Evolutionary conservation across 1,284 basidiomycete species (phyloP).

Genomic region (Cryptococcus floricola): DNA sequence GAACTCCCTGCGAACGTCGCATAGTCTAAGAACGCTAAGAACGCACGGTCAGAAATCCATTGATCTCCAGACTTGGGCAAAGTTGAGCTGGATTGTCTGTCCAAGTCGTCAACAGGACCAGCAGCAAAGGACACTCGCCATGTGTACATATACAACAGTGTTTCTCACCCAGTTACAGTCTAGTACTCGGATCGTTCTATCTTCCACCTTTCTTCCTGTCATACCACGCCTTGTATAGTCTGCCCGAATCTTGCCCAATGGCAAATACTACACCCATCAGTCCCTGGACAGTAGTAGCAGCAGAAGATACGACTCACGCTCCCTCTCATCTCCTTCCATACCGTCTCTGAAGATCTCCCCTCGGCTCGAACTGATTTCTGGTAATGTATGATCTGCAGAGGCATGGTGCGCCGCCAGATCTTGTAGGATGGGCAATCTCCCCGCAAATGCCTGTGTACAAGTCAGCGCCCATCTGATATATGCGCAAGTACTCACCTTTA

Average conservation of each 20-base stretch:
- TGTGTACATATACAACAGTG: no score
- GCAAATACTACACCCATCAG: slow-evolving; percentile 62
- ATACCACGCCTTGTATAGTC: slow-evolving; percentile 74
- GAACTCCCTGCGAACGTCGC: no score
- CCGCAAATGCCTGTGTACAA: slow-evolving; percentile 64
- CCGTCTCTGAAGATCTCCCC: slow-evolving; percentile 80
- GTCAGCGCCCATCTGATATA: background rate
- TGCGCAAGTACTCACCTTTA: slow-evolving; percentile 55
- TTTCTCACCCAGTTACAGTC: no score
- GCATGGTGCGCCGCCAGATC: slow-evolving; percentile 87
- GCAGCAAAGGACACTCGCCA: no score
- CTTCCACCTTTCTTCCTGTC: slow-evolving; percentile 49
- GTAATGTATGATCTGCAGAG: slow-evolving; percentile 56
- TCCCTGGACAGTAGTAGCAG: background rate
- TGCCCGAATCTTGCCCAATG: slow-evolving; percentile 73
- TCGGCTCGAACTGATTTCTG: slow-evolving; percentile 33
- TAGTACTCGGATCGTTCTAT: background rate
- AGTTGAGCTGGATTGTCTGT: no score
- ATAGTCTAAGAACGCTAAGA: no score
- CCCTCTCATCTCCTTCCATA: slow-evolving; percentile 78
- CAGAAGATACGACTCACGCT: slow-evolving; percentile 58
- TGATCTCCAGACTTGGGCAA: no score
- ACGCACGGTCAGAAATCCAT: no score
- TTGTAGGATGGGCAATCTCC: slow-evolving; percentile 71
- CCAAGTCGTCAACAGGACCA: no score